Evolutionary conservation across 164 flowering plant species (phyloP), one percentile per base, ranked within the genome.

Genomic region (Brasenia schreberi): DNA sequence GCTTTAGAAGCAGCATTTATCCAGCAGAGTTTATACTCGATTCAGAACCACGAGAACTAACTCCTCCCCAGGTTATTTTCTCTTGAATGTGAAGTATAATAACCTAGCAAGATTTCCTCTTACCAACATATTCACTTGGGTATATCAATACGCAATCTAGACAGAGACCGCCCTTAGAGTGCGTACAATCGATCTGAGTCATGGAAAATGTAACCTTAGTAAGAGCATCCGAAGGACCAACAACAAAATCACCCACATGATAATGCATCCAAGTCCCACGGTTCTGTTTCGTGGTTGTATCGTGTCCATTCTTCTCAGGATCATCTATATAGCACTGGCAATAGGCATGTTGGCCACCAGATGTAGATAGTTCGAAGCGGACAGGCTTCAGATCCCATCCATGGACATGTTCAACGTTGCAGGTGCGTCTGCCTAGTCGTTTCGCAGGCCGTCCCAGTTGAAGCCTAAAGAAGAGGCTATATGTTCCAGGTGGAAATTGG

Each of bases 351-450:
- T 87, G 93, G 43, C 87, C 90, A 63, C 79, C 75, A 7, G 93
- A 82, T 23, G 85, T 81, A 5, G 84, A 78, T 2, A 91, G 65
- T 56, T 83, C 77, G 56, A 91, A 88, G 19, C 72, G 74, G 17
- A 86, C 96, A 2, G 97, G 97, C 65, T 85, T 91, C 18, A 78
- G 63, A 68, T 85, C 80, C 97, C 97, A 91, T n/a, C 97, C 97
- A 70, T 88, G 95, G 5, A 85, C 81, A 19, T 82, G 80, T 19
- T 87, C 92, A 4, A 73, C 12, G 69, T 76, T 78, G 64, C 84
- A 74, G 42, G 74, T 73, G 11, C 85, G 74, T 4, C 87, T 75
- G 4, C 87, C 85, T 5, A 79, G 70, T 64, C 84, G 75, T 66
- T 73, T 81, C 0, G 81, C 70, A 62, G 84, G 9, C 64, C 70